A percentile compares a stretch with the other conserved stretches of the same genome.
These are phyloP conservation scores for Metschnikowia lochheadii DNA, from an alignment of 805 yeast species.

Conservation along the genomic window DNA sequence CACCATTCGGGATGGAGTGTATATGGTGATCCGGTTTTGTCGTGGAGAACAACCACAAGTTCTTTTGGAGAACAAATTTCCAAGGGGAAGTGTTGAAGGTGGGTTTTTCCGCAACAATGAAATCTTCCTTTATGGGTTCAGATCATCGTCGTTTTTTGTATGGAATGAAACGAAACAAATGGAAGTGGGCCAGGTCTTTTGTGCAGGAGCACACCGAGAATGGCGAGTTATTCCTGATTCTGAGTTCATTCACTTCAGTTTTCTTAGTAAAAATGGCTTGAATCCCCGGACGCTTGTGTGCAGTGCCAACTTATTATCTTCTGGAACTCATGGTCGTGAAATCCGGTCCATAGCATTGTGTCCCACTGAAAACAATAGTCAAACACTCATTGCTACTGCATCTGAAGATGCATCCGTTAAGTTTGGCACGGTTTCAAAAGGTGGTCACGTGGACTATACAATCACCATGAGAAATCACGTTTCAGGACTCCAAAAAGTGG, in stretches of 20 bases:
- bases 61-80: constrained; percentile 56
- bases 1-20: constrained; percentile 67
- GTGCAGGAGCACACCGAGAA: constrained; percentile 90
- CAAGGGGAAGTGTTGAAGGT: constrained; percentile 82
- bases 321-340: constrained; percentile 91
- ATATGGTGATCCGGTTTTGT: constrained; percentile 35
- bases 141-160: constrained; percentile 68
- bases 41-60: constrained; percentile 14
- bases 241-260: constrained; percentile 41
- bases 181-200: constrained; percentile 64
- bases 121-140: constrained; percentile 73
- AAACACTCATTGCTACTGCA: constrained; percentile 60
- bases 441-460: constrained; percentile 43
- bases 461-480: constrained; percentile 78
- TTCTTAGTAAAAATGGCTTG: constrained; percentile 51
- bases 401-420: constrained; percentile 85
- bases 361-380: constrained; percentile 22
- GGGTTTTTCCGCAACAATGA: constrained; percentile 44
- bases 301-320: constrained; percentile 29
- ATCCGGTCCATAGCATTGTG: constrained; percentile 69
- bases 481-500: constrained; percentile 79
- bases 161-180: constrained; percentile 78
- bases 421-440: constrained; percentile 39
- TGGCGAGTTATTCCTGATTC: constrained; percentile 53
- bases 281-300: constrained; percentile 28